phyloP scores from a whole-genome alignment of 768 basidiomycete species.

The Cubamyces lactineus region DNA sequence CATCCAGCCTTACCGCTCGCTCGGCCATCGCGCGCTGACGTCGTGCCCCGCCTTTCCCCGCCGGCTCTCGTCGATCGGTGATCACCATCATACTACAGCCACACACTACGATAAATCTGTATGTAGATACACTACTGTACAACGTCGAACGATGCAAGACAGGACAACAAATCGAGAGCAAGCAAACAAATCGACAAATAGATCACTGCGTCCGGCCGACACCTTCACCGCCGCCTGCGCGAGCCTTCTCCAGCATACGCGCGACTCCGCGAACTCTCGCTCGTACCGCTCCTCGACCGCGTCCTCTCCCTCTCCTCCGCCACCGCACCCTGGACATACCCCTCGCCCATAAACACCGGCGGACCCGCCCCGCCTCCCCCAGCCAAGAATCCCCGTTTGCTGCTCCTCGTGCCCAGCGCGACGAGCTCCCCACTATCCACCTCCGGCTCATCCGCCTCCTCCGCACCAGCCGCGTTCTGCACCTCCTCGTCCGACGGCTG shows the following conservation, averaged over 20 bases:
- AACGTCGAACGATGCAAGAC: not conserved
- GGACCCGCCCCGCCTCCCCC: constrained; percentile 74
- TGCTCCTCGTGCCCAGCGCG: constrained; percentile 59
- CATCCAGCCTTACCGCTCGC: not conserved
- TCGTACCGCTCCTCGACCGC: constrained; percentile 15
- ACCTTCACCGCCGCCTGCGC: constrained; percentile 5
- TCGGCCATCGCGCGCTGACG: not conserved
- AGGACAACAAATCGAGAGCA: constrained; percentile 25
- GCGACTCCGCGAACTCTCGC: constrained; percentile 8
- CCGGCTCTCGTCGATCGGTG: too few relatives aligned
- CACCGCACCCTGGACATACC: constrained; percentile 62
- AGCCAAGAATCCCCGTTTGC: constrained; percentile 64
- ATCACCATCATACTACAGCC: too few relatives aligned
- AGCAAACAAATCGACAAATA: constrained; percentile 17
- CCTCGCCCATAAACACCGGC: constrained; percentile 73
- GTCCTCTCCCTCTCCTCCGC: constrained; percentile 23
- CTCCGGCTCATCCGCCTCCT: constrained; percentile 39
- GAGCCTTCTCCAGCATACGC: not conserved
- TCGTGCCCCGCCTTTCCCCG: not conserved
- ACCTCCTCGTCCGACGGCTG: constrained; percentile 36
- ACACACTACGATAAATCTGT: not conserved
- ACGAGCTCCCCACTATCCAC: constrained; percentile 53
- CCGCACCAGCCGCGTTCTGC: not conserved
- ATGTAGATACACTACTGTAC: not conserved
- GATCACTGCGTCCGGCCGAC: not conserved